Evolutionary conservation across 805 yeast genomes (phyloP), one percentile per base, ranked within the genome.

Genomic region (Wickerhamiella hasegawae): DNA sequence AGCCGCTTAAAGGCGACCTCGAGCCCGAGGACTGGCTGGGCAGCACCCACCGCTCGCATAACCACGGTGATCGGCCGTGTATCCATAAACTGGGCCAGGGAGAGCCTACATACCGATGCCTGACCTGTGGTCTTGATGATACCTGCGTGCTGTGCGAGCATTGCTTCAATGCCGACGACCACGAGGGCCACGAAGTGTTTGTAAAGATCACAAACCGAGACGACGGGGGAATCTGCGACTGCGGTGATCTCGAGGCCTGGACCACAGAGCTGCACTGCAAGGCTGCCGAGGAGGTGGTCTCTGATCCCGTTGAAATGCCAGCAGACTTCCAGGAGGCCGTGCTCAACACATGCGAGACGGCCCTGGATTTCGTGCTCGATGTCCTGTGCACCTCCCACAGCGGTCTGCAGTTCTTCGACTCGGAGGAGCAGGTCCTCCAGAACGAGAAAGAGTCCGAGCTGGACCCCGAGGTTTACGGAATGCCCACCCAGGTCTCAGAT

Each of bases 231-330:
- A 78, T 76, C 15, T 79, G 92, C 52, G 94, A 82, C 49, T 82
- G 94, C 53, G 94, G 94, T 3, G 94, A 83, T 48, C 70, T 73
- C 0, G 93, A 80, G 48, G 92, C 92, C 0, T 83, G 92, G 84
- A 66, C 61, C 4, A 54, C 53, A 12, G 55, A 63, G 1, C 58
- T 72, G 29, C 48, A 58, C 11, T 82, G 94, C 51, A 18, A 19
- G 17, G 14, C 11, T 17, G 29, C 24, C 12, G 19, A 28, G 5
- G 19, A 15, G 12, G 18, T 4, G 5, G 16, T 8, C n/a, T 12
- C 11, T 6, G 31, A 28, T 4, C 6, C 25, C 12, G 33, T 17
- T n/a, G 4, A n/a, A 11, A 52, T 43, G 20, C 32, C 40, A 5
- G 25, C 24, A 14, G 33, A 29, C 3, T 16, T 28, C n/a, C 15